A percentile compares a stretch with the other conserved stretches of the same genome.
Conservation (phyloP, 2,329 filamentous ascomycete genomes). For the Parastagonospora avenae region DNA sequence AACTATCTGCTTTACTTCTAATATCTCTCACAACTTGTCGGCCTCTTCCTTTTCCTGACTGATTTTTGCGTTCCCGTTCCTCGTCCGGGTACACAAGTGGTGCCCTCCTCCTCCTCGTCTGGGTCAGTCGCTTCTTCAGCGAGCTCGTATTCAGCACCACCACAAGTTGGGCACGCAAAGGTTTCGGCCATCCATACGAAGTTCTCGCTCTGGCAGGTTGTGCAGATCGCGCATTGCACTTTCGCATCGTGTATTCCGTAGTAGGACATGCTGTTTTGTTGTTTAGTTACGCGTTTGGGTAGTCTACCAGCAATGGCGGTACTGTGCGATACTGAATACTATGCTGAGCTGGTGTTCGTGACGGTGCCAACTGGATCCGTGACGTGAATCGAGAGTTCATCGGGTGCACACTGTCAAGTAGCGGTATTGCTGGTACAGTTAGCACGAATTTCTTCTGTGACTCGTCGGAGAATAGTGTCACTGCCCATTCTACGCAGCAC, state of each 20-base stretch:
- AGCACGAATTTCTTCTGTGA: too few relatives aligned
- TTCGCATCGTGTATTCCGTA: constrained; percentile 7
- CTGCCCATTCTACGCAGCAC: too few relatives aligned
- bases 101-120: too few relatives aligned
- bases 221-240: constrained; percentile 14
- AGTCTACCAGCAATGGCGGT: too few relatives aligned
- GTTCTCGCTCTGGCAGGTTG: constrained; percentile 1
- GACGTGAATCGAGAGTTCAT: too few relatives aligned
- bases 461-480: too few relatives aligned
- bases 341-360: too few relatives aligned
- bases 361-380: too few relatives aligned
- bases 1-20: background rate
- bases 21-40: background rate
- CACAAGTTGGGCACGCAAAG: constrained; percentile 14
- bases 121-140: background rate
- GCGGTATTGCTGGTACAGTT: too few relatives aligned
- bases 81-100: background rate
- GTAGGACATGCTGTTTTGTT: constrained; percentile 8
- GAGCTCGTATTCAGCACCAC: constrained; percentile 1
- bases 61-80: background rate
- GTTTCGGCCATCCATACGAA: constrained; percentile 19
- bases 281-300: background rate
- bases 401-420: too few relatives aligned
- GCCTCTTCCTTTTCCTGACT: background rate
- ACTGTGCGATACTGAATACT: too few relatives aligned